A percentile compares a stretch with the other conserved stretches of the same genome.
Evolutionary conservation across 345 rosid genomes (phyloP).

Genomic region (Eucalyptus leucophloia): DNA sequence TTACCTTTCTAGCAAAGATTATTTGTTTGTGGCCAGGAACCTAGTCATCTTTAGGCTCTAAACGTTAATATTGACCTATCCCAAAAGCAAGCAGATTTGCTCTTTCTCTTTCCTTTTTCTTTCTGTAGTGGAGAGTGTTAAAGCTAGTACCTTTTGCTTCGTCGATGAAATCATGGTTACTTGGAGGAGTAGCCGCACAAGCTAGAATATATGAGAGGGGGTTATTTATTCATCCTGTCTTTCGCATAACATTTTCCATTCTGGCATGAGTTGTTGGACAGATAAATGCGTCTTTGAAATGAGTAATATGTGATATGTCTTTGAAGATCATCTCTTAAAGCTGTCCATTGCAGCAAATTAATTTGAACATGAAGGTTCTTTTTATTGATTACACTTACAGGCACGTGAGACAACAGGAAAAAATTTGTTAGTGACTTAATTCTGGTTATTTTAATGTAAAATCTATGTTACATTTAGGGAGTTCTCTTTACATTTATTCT

Average conservation of each 20-base stretch:
- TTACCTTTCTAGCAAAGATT: neutral
- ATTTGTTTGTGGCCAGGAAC: neutral
- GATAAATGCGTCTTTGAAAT: neutral
- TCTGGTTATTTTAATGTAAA: neutral
- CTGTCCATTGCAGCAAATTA: neutral
- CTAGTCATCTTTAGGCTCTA: neutral
- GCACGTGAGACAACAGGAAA: neutral
- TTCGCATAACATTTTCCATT: neutral
- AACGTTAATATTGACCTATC: neutral
- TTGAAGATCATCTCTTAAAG: neutral
- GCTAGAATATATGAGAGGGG: neutral
- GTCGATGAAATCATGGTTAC: neutral
- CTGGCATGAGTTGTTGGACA: neutral
- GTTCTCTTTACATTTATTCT: neutral
- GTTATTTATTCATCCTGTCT: neutral
- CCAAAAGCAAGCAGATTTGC: neutral
- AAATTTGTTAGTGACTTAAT: neutral
- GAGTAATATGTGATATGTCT: neutral
- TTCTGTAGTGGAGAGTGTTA: neutral
- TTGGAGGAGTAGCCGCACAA: neutral
- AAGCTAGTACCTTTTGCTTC: neutral
- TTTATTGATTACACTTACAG: neutral
- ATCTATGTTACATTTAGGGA: neutral
- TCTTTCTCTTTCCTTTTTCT: neutral
- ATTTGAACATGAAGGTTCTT: neutral